Conservation (phyloP, 2,329 filamentous ascomycete genomes). For the Aurifilum marmelostoma region DNA sequence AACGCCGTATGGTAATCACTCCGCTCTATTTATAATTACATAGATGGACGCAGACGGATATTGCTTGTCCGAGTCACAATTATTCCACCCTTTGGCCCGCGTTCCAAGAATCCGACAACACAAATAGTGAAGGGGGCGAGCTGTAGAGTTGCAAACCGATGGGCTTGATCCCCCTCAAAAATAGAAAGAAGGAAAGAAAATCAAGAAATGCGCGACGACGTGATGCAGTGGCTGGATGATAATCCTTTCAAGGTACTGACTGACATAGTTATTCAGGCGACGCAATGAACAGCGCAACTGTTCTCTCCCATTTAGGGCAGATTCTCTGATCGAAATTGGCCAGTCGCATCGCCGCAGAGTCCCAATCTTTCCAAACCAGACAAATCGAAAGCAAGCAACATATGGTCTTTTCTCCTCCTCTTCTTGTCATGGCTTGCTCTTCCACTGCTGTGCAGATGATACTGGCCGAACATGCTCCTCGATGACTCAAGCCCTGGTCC, state of each 20-base stretch:
- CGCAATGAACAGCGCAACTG: background rate
- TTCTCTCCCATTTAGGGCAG: background rate
- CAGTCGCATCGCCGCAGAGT: background rate
- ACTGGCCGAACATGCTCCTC: background rate
- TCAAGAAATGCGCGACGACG: background rate
- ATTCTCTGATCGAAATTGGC: background rate
- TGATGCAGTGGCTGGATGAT: background rate
- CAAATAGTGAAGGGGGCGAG: background rate
- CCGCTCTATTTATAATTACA: constrained; percentile 1
- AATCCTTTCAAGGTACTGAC: background rate
- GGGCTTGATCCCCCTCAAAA: background rate
- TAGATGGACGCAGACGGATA: background rate
- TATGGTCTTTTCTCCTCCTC: too few species aligned
- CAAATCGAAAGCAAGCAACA: background rate
- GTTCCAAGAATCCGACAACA: background rate
- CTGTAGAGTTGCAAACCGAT: background rate
- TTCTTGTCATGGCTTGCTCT: background rate
- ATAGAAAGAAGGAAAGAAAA: too few species aligned
- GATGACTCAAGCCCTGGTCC: background rate
- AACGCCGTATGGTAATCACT: background rate
- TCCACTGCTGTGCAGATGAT: background rate
- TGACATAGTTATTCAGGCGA: background rate
- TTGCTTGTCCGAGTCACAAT: background rate
- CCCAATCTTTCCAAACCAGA: background rate
- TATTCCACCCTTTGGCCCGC: background rate